These are phyloP conservation scores for Pogostemon cablin DNA, from an alignment of 257 asterid genomes.

Conservation along the genomic window DNA sequence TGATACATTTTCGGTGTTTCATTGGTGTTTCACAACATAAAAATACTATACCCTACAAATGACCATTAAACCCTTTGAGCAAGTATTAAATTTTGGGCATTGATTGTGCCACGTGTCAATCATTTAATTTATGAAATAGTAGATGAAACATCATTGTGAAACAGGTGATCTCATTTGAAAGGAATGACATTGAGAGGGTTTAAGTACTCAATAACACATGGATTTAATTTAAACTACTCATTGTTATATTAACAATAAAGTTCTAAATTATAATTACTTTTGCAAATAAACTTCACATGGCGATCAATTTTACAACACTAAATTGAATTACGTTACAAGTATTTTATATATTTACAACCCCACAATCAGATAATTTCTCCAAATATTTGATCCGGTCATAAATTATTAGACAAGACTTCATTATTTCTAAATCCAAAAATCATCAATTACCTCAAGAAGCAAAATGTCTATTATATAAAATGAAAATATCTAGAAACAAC, in stretches of 20 bases:
- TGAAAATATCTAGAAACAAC: not conserved
- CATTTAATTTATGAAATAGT: too few species aligned
- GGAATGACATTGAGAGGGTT: too few species aligned
- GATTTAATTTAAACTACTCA: not conserved
- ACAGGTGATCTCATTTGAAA: too few species aligned
- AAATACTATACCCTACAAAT: too few species aligned
- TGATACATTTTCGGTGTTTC: too few species aligned
- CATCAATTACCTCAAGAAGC: not conserved
- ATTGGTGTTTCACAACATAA: too few species aligned
- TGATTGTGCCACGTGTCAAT: too few species aligned
- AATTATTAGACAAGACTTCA: conserved; percentile 10
- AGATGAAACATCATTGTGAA: too few species aligned
- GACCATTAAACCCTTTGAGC: too few species aligned
- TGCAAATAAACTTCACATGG: conserved; percentile 37
- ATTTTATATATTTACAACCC: not conserved
- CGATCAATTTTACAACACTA: not conserved
- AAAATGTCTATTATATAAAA: not conserved
- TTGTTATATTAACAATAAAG: conserved; percentile 3
- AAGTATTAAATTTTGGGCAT: too few species aligned
- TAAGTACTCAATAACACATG: not conserved
- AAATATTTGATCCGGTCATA: conserved; percentile 17
- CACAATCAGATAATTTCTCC: conserved; percentile 15
- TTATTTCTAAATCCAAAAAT: not conserved
- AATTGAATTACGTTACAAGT: conserved; percentile 30
- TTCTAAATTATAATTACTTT: conserved; percentile 27